Evolutionary conservation across 192 early-diverging fungal genomes (phyloP).

Genomic region (Paraglomus brasilianum): DNA sequence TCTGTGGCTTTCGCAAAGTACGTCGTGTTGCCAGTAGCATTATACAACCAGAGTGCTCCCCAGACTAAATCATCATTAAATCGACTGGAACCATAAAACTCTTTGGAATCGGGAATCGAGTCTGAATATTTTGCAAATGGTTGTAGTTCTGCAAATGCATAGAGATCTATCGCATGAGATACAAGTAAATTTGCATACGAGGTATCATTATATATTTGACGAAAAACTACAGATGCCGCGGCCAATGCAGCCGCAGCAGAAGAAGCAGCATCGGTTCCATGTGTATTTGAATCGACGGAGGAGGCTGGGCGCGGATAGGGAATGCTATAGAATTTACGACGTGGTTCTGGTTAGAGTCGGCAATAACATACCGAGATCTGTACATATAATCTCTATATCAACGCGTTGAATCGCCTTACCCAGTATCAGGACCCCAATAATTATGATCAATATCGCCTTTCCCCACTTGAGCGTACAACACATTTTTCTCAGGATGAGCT

Average conservation of each 20-base stretch:
- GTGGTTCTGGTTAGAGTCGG: slow-evolving; percentile 30
- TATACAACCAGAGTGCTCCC: slow-evolving; percentile 59
- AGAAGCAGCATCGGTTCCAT: slow-evolving; percentile 57
- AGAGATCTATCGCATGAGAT: slow-evolving; percentile 46
- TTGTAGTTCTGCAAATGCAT: slow-evolving; percentile 45
- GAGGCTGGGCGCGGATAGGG: slow-evolving; percentile 54
- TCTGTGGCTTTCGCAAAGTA: slow-evolving; percentile 48
- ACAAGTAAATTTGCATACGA: slow-evolving; percentile 45
- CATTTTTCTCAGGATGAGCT: slow-evolving; percentile 53
- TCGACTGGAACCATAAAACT: slow-evolving; percentile 44
- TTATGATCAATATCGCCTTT: slow-evolving; percentile 48
- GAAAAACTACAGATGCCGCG: slow-evolving; percentile 51
- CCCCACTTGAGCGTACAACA: slow-evolving; percentile 53
- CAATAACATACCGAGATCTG: too few relatives aligned
- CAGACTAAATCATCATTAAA: slow-evolving; percentile 51
- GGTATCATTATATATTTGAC: slow-evolving; percentile 48
- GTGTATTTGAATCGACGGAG: slow-evolving; percentile 41
- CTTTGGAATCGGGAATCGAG: slow-evolving; percentile 37
- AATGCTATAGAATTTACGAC: slow-evolving; percentile 38
- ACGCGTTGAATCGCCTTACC: background rate
- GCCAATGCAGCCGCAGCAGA: slow-evolving; percentile 57
- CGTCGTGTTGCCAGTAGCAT: slow-evolving; percentile 42
- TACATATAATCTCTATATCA: background rate
- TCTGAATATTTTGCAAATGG: slow-evolving; percentile 47
- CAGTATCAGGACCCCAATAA: slow-evolving; percentile 60